Conservation (phyloP, 2,329 filamentous ascomycete species). For the Colletotrichum abscissum region DNA sequence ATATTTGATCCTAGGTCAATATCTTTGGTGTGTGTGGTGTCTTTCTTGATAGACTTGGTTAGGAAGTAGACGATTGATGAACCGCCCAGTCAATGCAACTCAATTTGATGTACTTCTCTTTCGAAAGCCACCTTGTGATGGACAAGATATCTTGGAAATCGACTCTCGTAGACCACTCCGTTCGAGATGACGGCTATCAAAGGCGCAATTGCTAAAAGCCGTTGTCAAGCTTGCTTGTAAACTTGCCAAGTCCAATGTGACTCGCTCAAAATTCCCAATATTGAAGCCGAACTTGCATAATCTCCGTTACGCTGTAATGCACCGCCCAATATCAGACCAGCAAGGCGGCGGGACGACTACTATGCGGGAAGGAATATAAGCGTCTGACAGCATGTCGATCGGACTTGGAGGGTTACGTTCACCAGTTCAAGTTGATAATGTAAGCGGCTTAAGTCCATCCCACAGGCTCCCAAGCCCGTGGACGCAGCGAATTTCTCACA, state of each 20-base stretch:
- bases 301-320: not conserved
- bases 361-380: not conserved
- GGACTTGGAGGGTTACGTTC: not conserved
- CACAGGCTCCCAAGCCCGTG: too few species aligned
- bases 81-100: not conserved
- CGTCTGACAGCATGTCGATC: not conserved
- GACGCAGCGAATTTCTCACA: not conserved
- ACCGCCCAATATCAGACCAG: too few species aligned
- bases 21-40: not conserved
- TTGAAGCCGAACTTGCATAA: not conserved
- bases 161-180: not conserved
- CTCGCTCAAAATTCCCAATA: not conserved
- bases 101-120: too few species aligned
- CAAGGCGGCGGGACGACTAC: not conserved
- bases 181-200: not conserved
- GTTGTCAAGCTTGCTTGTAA: not conserved
- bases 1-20: conserved; percentile 3
- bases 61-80: not conserved
- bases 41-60: not conserved
- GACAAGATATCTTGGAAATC: not conserved
- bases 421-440: not conserved
- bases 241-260: not conserved
- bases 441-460: conserved; percentile 4
- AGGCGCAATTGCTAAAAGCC: not conserved
- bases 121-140: too few species aligned